Conservation (phyloP, 345 rosid genomes). For the Clausena lansium region DNA sequence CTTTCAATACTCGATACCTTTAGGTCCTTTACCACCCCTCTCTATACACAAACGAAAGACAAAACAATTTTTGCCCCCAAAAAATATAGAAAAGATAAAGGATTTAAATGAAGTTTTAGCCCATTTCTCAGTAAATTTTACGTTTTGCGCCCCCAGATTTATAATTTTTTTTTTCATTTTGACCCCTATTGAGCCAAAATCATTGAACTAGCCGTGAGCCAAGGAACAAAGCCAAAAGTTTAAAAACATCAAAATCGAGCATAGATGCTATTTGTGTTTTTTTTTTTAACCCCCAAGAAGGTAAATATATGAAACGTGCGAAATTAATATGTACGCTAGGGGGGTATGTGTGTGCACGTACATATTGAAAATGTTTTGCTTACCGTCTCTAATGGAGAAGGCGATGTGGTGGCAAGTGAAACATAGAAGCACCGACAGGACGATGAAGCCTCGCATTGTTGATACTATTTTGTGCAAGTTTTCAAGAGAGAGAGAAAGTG, state of each 20-base stretch:
- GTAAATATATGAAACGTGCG: not conserved
- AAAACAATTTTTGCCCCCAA: not conserved
- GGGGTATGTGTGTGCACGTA: too few species aligned
- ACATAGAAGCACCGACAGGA: constrained; percentile 44
- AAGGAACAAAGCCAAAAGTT: not conserved
- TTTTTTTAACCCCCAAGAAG: not conserved
- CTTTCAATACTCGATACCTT: not conserved
- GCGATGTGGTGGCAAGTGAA: constrained; percentile 33
- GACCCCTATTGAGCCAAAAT: too few species aligned
- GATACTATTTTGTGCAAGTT: not conserved
- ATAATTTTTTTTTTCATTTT: too few species aligned
- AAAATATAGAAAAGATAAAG: not conserved
- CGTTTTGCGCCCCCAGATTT: not conserved
- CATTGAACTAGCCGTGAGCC: not conserved
- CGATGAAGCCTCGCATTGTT: constrained; percentile 34
- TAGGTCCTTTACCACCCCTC: not conserved
- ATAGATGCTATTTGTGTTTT: not conserved
- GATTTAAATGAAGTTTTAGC: not conserved
- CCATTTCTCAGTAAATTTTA: not conserved
- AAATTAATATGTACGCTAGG: too few species aligned
- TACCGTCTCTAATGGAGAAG: constrained; percentile 52
- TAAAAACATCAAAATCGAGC: not conserved
- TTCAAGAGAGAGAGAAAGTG: not conserved
- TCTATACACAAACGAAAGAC: not conserved
- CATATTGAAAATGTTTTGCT: not conserved